Base-by-base conservation (phyloP, 352 stramenopile genomes). In the Phytophthora constricta region DNA sequence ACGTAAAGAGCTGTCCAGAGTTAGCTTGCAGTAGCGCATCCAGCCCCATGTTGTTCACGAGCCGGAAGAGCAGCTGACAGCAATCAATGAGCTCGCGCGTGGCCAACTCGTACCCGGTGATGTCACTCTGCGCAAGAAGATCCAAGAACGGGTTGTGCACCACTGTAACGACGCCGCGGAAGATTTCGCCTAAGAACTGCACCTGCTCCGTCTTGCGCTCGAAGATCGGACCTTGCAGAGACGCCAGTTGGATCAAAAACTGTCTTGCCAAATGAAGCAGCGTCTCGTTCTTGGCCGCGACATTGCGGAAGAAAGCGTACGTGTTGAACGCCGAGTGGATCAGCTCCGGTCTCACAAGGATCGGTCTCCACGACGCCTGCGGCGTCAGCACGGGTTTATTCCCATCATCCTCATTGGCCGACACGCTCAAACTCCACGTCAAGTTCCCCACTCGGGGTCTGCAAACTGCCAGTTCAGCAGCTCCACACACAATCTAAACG, bases 311-410 rank as follows among this genome's bases (percentile, higher is more conserved):
- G 52, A 91, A 91, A 19, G 80, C 83, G 69, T 95, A 95, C 27
- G 86, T 93, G 62, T 95, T 92, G 69, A 92, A 95, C 9, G 84
- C 84, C n/a, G 83, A 86, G 68, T 95, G 85, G 66, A 95, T 93
- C 48, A 95, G 73, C 65, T 86, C 80, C 2, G 78, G 79, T 4
- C 85, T 83, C 26, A 92, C 78, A 1, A 96, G 64, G 25, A 91
- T 74, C 13, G 80, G 74, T 49, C 86, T 86, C 84, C 86, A 95
- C 0, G 83, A 88, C 20, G 84, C 73, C 55, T 89, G 73, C 5
- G 88, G 82, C 11, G 67, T 80, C 54, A 93, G 72, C 19, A 81
- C 78, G 11, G 77, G 66, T 28, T 70, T 64, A 22, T 66, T 78
- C 5, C 69, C 58, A 42, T 77, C 60, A 5, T 73, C 70, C n/a